phyloP scores from a whole-genome alignment of 2,329 filamentous ascomycete species.

The Furcasterigmium furcatum region DNA sequence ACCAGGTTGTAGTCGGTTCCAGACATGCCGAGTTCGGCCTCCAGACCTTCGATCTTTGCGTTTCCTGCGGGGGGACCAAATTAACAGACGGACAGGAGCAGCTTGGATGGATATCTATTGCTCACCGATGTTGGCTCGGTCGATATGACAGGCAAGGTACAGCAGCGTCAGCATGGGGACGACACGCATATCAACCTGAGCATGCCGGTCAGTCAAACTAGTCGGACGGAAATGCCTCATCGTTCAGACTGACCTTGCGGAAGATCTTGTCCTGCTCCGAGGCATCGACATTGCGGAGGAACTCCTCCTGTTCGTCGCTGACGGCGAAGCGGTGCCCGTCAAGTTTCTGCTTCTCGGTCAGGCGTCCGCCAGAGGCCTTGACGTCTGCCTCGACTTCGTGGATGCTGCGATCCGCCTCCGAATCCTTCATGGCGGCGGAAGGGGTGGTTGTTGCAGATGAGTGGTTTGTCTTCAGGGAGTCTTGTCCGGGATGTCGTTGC shows the following conservation, averaged over 20 bases:
- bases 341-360: no score
- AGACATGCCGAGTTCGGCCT: constrained; percentile 48
- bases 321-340: background rate
- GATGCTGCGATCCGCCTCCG: no score
- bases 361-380: no score
- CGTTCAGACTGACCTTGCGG: background rate
- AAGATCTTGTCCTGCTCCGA: constrained; percentile 2
- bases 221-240: no score
- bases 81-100: no score
- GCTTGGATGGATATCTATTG: no score
- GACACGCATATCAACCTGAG: background rate
- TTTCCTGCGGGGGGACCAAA: constrained; percentile 62
- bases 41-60: constrained; percentile 61
- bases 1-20: constrained; percentile 56
- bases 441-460: no score
- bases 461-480: no score
- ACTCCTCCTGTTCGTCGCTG: background rate
- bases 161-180: constrained; percentile 2
- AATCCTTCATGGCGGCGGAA: no score
- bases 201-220: background rate
- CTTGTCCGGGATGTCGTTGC: no score
- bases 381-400: no score
- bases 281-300: background rate
- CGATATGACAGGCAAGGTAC: constrained; percentile 2
- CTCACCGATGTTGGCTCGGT: constrained; percentile 4